Evolutionary conservation across 345 rosid genomes (phyloP).

Genomic region (Hirschfeldia incana): DNA sequence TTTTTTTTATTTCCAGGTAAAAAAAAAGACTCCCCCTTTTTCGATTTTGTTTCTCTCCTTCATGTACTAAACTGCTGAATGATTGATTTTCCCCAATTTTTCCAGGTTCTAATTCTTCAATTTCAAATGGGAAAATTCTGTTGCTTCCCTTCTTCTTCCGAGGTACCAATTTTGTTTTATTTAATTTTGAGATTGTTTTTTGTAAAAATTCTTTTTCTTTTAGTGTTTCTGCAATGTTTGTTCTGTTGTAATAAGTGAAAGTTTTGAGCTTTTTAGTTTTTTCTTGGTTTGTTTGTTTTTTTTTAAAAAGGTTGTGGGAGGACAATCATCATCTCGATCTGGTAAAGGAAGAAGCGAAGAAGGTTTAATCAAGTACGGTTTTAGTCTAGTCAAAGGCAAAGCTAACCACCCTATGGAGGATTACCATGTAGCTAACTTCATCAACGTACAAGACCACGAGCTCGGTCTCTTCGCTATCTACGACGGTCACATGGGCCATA

Average conservation of each 20-base stretch:
- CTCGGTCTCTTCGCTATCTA: constrained; percentile 74
- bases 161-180: constrained; percentile 21
- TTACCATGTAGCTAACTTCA: constrained; percentile 70
- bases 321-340: constrained; percentile 55
- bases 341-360: constrained; percentile 68
- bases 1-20: constrained; percentile 22
- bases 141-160: constrained; percentile 41
- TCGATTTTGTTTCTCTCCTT: background rate
- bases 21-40: background rate
- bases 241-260: background rate
- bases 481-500: constrained; percentile 80
- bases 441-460: constrained; percentile 56
- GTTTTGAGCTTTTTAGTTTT: background rate
- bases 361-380: constrained; percentile 61
- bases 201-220: background rate
- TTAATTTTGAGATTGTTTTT: constrained; percentile 1
- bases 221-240: background rate
- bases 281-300: background rate
- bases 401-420: constrained; percentile 92
- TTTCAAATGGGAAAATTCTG: constrained; percentile 38
- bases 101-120: constrained; percentile 26
- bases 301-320: constrained; percentile 46
- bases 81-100: background rate
- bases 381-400: constrained; percentile 71
- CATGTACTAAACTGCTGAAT: background rate